Conservation (phyloP, 306 rosid genomes). For the Dryas alaskensis region DNA sequence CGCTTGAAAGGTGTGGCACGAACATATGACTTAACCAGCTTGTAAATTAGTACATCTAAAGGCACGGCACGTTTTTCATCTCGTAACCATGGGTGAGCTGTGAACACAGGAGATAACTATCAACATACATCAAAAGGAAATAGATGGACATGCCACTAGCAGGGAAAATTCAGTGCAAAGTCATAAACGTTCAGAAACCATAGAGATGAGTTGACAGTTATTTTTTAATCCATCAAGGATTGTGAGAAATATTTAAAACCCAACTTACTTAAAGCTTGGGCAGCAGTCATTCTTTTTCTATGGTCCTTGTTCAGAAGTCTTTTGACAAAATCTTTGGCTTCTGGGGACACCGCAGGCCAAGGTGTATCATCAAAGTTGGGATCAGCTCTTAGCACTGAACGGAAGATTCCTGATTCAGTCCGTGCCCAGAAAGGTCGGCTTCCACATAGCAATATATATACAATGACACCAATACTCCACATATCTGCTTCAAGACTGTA, state of each 20-base stretch:
- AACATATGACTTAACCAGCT: constrained; percentile 70
- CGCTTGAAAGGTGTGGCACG: constrained; percentile 81
- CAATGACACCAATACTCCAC: constrained; percentile 96
- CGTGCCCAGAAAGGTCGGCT: constrained; percentile 98
- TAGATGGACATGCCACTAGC: background rate
- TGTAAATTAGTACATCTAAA: constrained; percentile 77
- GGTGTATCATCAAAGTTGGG: constrained; percentile 92
- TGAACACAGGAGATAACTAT: constrained; percentile 34
- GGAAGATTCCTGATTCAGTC: constrained; percentile 95
- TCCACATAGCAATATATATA: constrained; percentile 88
- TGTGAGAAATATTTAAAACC: background rate
- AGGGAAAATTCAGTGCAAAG: constrained; percentile 18
- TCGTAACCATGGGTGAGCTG: constrained; percentile 96
- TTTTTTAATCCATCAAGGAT: background rate
- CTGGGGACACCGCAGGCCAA: constrained; percentile 89
- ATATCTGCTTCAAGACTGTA: constrained; percentile 86
- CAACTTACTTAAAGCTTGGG: constrained; percentile 79
- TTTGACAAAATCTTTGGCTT: constrained; percentile 90
- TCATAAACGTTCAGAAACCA: background rate
- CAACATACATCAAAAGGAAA: background rate
- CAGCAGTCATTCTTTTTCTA: constrained; percentile 94
- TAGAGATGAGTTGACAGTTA: background rate
- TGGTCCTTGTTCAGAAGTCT: constrained; percentile 94
- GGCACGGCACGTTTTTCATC: constrained; percentile 62
- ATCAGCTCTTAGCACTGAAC: constrained; percentile 86